These are phyloP conservation scores for Dicorynia guianensis DNA, from an alignment of 306 rosid genomes.

Conservation along the genomic window DNA sequence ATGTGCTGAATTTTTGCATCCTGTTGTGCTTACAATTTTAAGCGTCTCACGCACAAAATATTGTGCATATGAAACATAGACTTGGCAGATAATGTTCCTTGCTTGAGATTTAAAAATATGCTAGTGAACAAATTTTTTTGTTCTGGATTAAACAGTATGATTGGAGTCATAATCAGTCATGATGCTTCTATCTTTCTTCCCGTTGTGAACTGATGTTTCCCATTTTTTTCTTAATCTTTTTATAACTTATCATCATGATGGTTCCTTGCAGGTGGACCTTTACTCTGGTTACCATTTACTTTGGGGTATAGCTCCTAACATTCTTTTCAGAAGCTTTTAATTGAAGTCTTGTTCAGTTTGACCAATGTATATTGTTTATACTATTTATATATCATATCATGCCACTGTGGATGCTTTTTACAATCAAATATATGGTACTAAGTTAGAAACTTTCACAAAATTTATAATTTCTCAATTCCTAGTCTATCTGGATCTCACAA, in stretches of 20 bases:
- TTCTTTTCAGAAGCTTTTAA: slow-evolving; percentile 30
- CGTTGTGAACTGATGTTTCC: slow-evolving; percentile 32
- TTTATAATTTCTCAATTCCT: slow-evolving; percentile 15
- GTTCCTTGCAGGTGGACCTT: slow-evolving; percentile 78
- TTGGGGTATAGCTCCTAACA: slow-evolving; percentile 63
- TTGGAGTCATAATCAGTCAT: slow-evolving; percentile 6
- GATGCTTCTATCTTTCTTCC: neutral
- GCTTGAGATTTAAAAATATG: slow-evolving; percentile 11
- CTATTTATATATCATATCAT: slow-evolving; percentile 10
- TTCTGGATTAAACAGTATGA: slow-evolving; percentile 12
- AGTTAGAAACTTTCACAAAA: neutral
- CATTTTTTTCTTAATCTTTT: slow-evolving; percentile 5
- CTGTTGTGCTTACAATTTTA: neutral
- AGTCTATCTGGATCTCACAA: slow-evolving; percentile 15
- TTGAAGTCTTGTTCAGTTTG: slow-evolving; percentile 17
- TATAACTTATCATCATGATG: slow-evolving; percentile 27
- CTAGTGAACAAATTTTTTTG: neutral
- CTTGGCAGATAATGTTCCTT: slow-evolving; percentile 1
- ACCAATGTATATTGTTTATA: neutral
- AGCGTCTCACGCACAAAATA: neutral
- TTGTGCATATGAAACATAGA: neutral
- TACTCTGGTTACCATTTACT: slow-evolving; percentile 72
- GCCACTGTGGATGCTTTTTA: slow-evolving; percentile 10
- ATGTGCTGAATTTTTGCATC: slow-evolving; percentile 22
- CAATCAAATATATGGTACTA: neutral